Base-by-base conservation (phyloP, 768 basidiomycete species). In the Clitopilus passeckerianus region DNA sequence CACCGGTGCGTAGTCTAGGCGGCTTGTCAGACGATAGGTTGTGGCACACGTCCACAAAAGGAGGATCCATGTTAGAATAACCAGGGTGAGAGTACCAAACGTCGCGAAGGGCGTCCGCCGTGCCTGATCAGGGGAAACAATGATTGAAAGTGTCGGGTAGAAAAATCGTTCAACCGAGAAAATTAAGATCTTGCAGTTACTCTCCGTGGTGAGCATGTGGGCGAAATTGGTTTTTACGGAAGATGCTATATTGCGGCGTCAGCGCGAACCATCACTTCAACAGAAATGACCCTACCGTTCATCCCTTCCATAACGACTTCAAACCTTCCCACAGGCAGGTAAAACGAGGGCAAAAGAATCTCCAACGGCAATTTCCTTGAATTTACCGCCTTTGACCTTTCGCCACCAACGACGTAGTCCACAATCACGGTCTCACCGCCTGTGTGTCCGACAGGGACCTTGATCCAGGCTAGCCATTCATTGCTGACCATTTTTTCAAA, bases 271-370 rank as follows among this genome's bases (percentile, higher is more conserved):
- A 54, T 44, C 16, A 44, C 59, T 41, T 33, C 35, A 46, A 64
- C 33, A 57, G 56, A 59, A 43, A 27, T 27, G 22, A 23, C 67
- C 82, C 60, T 68, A 88, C 90, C 87, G 63, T 78, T 65, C 62
- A 74, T 69, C 18, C 71, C 68, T 53, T 85, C 83, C 54, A 92
- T 68, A 20, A 76, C 75, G 1, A 90, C 86, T 66, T 89, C 85
- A 59, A 91, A 71, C 67, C 78, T 77, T 50, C 86, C 85, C 44
- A 92, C 74, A 6, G 89, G 83, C n/a, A 91, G 72, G 3, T 82
- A 69, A 65, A 93, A 93, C n/a, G 84, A 82, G 7, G 91, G 91
- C 46, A 93, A 68, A 50, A 88, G 72, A 18, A 91, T 69, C 61
- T 82, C 71, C 16, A 86, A 57, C 24, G 66, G 61, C 70, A 63